Evolutionary conservation across 768 basidiomycete species (phyloP).

Genomic region (Boletus patriciae): DNA sequence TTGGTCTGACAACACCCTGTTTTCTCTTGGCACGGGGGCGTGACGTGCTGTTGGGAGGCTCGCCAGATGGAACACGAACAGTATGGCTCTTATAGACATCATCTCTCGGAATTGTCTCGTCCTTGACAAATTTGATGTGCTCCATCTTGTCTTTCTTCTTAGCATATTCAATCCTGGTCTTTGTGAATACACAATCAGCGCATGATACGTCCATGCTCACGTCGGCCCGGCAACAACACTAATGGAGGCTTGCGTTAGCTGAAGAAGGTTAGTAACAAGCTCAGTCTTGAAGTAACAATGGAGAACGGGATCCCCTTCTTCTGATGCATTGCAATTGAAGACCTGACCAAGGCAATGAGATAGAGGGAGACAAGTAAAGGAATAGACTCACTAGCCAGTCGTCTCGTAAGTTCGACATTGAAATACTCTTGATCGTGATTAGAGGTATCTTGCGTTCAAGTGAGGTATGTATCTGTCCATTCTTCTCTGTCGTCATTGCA

Average conservation of each 20-base stretch:
- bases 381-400: constrained; percentile 81
- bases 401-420: constrained; percentile 86
- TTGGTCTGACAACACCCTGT: constrained; percentile 80
- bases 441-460: constrained; percentile 90
- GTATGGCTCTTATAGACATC: constrained; percentile 93
- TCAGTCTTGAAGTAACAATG: constrained; percentile 96
- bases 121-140: constrained; percentile 83
- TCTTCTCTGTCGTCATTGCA: constrained; percentile 57
- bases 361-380: background rate
- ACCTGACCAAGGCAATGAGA: constrained; percentile 46
- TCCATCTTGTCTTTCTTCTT: constrained; percentile 98
- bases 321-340: constrained; percentile 73
- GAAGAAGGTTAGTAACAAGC: constrained; percentile 76
- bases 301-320: constrained; percentile 94
- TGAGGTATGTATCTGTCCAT: constrained; percentile 55
- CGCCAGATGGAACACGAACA: constrained; percentile 86
- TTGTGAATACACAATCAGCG: constrained; percentile 12
- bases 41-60: constrained; percentile 78
- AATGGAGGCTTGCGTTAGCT: constrained; percentile 75
- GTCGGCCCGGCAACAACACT: constrained; percentile 70
- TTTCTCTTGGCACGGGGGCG: constrained; percentile 85
- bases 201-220: constrained; percentile 47
- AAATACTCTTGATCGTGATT: constrained; percentile 81
- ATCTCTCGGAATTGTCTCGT: constrained; percentile 75
- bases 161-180: constrained; percentile 73